Evolutionary conservation across 257 asterid genomes (phyloP).

Genomic region (Anisodus tanguticus): DNA sequence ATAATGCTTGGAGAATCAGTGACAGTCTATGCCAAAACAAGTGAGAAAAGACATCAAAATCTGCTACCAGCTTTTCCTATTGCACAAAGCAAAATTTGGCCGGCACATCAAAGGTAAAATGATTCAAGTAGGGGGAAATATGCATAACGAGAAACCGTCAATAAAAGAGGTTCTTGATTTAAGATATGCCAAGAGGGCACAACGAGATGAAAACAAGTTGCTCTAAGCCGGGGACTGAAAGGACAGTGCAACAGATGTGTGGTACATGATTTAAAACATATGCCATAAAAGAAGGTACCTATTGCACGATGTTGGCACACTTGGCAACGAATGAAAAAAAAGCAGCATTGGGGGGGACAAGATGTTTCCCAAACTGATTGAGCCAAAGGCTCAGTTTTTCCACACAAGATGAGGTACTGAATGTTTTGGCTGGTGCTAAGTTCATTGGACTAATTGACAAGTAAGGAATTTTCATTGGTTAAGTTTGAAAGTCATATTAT

Average conservation of each 20-base stretch:
- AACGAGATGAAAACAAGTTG: no score
- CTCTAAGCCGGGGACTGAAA: no score
- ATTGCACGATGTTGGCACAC: not conserved
- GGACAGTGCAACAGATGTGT: no score
- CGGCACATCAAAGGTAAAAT: no score
- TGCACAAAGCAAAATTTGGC: not conserved
- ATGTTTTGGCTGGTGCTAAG: not conserved
- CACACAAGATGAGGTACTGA: not conserved
- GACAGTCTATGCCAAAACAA: not conserved
- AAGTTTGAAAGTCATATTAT: no score
- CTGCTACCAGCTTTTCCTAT: not conserved
- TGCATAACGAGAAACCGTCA: no score
- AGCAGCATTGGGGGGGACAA: not conserved
- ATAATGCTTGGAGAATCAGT: not conserved
- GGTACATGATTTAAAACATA: no score
- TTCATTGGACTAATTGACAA: not conserved
- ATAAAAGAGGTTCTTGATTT: no score
- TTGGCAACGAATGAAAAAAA: not conserved
- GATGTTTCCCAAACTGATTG: not conserved
- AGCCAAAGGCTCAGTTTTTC: not conserved
- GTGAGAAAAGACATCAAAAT: no score
- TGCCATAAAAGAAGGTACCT: not conserved
- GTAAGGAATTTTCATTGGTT: no score
- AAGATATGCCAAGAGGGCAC: no score
- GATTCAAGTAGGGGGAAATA: no score